Evolutionary conservation across 2,329 filamentous ascomycete genomes (phyloP), one percentile per base, ranked within the genome.

Genomic region (Botrytis deweyae): DNA sequence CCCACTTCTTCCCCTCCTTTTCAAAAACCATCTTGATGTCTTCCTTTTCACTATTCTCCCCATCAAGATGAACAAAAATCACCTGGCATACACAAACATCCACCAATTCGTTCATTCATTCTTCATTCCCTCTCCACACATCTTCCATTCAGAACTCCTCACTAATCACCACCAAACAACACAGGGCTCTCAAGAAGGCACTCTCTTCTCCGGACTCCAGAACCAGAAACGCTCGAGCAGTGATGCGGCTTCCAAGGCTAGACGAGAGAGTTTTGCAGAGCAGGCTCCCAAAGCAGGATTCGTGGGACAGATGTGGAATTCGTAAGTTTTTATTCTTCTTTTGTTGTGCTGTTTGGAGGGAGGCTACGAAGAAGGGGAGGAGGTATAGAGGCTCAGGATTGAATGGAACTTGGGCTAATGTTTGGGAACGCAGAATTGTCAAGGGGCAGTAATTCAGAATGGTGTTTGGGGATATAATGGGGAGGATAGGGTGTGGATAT

Each of bases 211-310:
- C 4, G 82, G 82, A 44, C 79, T 86, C 74, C 81, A 82, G 8
- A 81, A 80, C 42, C 84, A 85, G 78, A 87, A 87, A 76, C 82
- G 85, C 18, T 82, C 82, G 58, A 81, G 79, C 1, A 73, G 72
- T 16, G 84, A 85, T 76, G 79, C 81, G 0, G 76, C 77, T 3
- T 78, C 82, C 59, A 76, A 79, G 10, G 81, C 80, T 3, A 80
- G 85, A 64, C 79, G 84, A 49, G 78, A 81, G 36, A 85, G 83
- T 74, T 87, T 83, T 79, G 81, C 81, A 69, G 85, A 86, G n/a
- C 84, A 85, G 80, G 78, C 80, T 70, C 79, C 81, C 14, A 77
- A 80, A 42, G 78, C 79, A 0, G 83, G 84, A 0, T 79, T 84
- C 66, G 66, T 81, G 61, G 80, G 80, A 0, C 77, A 78, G 74